A percentile compares a stretch with the other conserved stretches of the same genome.
phyloP scores from a whole-genome alignment of 805 yeast genomes.

The Komagataella ulmi region DNA sequence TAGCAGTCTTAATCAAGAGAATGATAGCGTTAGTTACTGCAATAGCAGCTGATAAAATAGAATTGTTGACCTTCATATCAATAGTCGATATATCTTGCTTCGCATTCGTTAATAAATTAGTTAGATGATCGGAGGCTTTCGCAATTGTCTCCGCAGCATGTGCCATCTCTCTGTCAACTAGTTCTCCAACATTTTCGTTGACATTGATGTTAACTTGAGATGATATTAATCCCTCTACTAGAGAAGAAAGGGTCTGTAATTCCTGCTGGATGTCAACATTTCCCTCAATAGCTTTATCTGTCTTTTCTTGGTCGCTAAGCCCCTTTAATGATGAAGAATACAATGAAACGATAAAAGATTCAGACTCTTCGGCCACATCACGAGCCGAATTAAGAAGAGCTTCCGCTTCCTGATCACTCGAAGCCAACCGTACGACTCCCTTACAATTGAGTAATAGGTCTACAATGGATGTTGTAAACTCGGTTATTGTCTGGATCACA shows the following conservation, averaged over 20 bases:
- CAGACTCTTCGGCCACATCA: slow-evolving; percentile 45
- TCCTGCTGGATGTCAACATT: slow-evolving; percentile 63
- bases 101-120: slow-evolving; percentile 31
- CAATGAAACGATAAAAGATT: slow-evolving; percentile 46
- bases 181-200: slow-evolving; percentile 46
- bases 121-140: slow-evolving; percentile 49
- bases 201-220: slow-evolving; percentile 12
- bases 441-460: slow-evolving; percentile 57
- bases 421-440: slow-evolving; percentile 48
- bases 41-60: slow-evolving; percentile 64
- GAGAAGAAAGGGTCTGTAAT: slow-evolving; percentile 41
- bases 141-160: slow-evolving; percentile 61
- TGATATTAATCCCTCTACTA: slow-evolving; percentile 36
- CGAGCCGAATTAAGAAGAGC: slow-evolving; percentile 33
- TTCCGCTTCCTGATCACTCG: slow-evolving; percentile 39
- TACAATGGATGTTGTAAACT: slow-evolving; percentile 44
- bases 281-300: slow-evolving; percentile 65
- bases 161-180: slow-evolving; percentile 63
- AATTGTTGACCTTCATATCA: slow-evolving; percentile 60
- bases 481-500: slow-evolving; percentile 49
- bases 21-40: slow-evolving; percentile 73
- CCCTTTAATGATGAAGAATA: slow-evolving; percentile 37
- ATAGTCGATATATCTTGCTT: slow-evolving; percentile 40
- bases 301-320: slow-evolving; percentile 46
- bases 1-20: slow-evolving; percentile 57